Percentiles rank a stretch among this genome's conserved stretches.
Conservation (phyloP, 371 early-diverging fungal genomes). For the Thermomucor indicae-seudaticae region DNA sequence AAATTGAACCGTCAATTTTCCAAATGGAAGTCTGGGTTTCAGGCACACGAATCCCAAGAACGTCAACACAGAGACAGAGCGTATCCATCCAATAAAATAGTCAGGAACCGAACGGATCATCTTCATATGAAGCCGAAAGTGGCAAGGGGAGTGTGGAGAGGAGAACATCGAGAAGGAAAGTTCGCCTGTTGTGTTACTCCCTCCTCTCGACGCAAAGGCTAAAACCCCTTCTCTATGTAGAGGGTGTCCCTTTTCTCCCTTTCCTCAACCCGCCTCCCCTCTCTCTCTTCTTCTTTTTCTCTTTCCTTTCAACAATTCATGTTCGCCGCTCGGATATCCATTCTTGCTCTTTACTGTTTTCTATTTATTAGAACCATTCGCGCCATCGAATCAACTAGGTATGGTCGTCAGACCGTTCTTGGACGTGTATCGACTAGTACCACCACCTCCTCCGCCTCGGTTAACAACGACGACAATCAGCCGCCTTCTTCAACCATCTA, state of each 20-base stretch:
- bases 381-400: too few relatives aligned
- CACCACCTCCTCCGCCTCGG: background rate
- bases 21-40: slow-evolving; percentile 16
- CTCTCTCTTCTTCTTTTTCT: slow-evolving; percentile 1
- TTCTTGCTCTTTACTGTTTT: background rate
- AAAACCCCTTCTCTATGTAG: too few relatives aligned
- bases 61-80: background rate
- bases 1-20: too few relatives aligned
- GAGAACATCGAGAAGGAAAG: slow-evolving; percentile 3
- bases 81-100: background rate
- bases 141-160: too few relatives aligned
- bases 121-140: too few relatives aligned
- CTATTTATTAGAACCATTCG: too few relatives aligned
- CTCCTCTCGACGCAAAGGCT: background rate
- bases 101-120: background rate
- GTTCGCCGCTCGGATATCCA: too few relatives aligned
- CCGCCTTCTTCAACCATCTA: background rate
- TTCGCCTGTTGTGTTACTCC: slow-evolving; percentile 1
- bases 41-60: background rate
- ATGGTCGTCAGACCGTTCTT: too few relatives aligned
- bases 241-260: slow-evolving; percentile 3
- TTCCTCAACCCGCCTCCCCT: too few relatives aligned
- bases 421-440: too few relatives aligned
- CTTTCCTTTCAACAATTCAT: background rate
- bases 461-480: background rate